Evolutionary conservation across 2,329 filamentous ascomycete genomes (phyloP).

Genomic region (Claviceps pusilla): DNA sequence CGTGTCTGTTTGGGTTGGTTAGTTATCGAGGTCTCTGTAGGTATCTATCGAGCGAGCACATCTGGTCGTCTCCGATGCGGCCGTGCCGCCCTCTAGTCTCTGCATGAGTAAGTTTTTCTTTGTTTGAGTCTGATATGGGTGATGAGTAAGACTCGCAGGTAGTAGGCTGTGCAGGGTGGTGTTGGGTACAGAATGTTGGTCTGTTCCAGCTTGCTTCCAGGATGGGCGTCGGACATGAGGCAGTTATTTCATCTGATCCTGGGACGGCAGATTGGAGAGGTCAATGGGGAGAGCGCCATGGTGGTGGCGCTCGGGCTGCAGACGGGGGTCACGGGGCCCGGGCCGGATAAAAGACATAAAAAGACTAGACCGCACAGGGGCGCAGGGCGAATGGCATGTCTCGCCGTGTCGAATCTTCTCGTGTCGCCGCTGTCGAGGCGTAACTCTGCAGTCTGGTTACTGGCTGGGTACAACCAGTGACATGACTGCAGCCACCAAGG

Average conservation of each 20-base stretch:
- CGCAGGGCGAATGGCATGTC: not conserved
- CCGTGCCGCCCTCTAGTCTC: no score
- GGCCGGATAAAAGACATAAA: not conserved
- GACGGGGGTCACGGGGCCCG: not conserved
- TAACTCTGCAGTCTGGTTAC: no score
- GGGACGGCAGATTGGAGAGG: not conserved
- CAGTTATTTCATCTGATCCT: not conserved
- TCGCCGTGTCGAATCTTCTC: not conserved
- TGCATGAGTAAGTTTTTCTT: not conserved
- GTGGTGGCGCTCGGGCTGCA: not conserved
- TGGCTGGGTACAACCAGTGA: not conserved
- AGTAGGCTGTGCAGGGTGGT: not conserved
- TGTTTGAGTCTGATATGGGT: not conserved
- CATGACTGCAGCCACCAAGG: not conserved
- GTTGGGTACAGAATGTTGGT: not conserved
- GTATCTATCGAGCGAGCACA: no score
- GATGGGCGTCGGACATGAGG: not conserved
- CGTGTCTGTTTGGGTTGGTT: no score
- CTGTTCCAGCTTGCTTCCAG: not conserved
- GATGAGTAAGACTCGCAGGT: not conserved
- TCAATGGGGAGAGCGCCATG: not conserved
- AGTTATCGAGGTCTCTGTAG: no score
- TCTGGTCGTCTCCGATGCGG: no score
- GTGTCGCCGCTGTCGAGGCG: not conserved
- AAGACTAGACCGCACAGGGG: not conserved